phyloP scores from a whole-genome alignment of 768 basidiomycete genomes.

The Lactifluus subvellereus region DNA sequence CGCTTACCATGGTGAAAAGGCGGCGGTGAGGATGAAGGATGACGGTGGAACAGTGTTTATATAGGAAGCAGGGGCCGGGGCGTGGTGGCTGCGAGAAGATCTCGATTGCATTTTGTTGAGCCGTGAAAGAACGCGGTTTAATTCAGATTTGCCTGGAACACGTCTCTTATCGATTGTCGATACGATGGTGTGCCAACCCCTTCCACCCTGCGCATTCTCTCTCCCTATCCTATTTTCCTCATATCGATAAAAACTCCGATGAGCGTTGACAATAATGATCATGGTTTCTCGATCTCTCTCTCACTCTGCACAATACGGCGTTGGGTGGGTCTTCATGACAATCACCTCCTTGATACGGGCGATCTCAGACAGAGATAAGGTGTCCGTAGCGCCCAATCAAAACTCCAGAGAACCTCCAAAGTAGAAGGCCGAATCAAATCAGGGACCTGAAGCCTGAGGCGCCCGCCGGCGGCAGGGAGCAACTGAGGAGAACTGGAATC shows the following conservation, averaged over 20 bases:
- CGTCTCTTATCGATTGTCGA: conserved; percentile 19
- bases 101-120: conserved; percentile 13
- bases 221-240: background rate
- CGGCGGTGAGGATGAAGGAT: conserved; percentile 4
- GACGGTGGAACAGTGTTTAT: conserved; percentile 21
- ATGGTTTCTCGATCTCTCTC: background rate
- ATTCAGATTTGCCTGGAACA: conserved; percentile 12
- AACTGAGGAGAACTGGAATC: no score
- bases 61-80: conserved; percentile 20
- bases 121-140: conserved; percentile 6
- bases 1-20: conserved; percentile 19
- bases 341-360: background rate
- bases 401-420: background rate
- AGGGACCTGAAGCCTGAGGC: background rate
- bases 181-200: background rate
- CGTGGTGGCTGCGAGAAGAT: conserved; percentile 19
- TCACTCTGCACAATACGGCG: background rate
- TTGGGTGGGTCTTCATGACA: background rate
- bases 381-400: conserved; percentile 1
- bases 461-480: no score
- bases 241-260: background rate
- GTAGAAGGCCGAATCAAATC: background rate
- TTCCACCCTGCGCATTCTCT: background rate
- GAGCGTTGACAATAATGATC: background rate
- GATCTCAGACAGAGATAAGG: conserved; percentile 17